Percentiles rank a stretch among this genome's conserved stretches.
phyloP scores from a whole-genome alignment of 2,329 filamentous ascomycete species.

The Diaporthe australafricana region DNA sequence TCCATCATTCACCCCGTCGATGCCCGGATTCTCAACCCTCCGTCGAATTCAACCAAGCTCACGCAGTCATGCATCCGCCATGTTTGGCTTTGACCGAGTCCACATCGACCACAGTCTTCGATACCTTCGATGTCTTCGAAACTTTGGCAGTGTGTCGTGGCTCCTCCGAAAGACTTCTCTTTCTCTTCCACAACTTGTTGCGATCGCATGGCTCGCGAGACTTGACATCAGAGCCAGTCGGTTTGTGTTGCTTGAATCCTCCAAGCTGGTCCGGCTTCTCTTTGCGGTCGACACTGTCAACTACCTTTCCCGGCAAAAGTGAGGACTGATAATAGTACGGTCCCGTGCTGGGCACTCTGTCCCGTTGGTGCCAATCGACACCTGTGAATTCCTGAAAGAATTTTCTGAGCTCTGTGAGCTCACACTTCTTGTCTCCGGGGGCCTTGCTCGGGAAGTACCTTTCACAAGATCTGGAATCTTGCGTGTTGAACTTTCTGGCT shows the following conservation, averaged over 20 bases:
- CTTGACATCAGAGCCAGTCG: background rate
- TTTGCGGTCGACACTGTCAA: background rate
- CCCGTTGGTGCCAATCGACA: constrained; percentile 68
- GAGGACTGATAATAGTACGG: background rate
- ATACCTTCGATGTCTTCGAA: constrained; percentile 10
- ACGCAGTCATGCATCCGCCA: background rate
- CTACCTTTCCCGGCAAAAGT: background rate
- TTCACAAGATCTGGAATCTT: constrained; percentile 47
- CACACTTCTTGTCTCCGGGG: constrained; percentile 53
- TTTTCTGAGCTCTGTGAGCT: constrained; percentile 62
- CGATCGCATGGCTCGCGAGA: background rate
- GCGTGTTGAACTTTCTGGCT: constrained; percentile 60
- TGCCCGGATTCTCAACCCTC: background rate
- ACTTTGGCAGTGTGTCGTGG: background rate
- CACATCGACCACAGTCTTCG: background rate
- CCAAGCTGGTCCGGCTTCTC: background rate
- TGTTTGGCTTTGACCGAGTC: background rate
- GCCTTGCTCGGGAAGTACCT: constrained; percentile 54
- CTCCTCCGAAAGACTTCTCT: background rate
- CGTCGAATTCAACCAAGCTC: background rate
- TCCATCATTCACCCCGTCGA: too few species aligned
- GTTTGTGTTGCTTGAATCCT: background rate
- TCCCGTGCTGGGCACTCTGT: constrained; percentile 46
- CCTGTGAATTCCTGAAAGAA: constrained; percentile 71
- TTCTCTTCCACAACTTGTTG: constrained; percentile 7